Evolutionary conservation across 192 early-diverging fungal genomes (phyloP), one percentile per base, ranked within the genome.

Genomic region (Jimgerdemannia flammicorona): DNA sequence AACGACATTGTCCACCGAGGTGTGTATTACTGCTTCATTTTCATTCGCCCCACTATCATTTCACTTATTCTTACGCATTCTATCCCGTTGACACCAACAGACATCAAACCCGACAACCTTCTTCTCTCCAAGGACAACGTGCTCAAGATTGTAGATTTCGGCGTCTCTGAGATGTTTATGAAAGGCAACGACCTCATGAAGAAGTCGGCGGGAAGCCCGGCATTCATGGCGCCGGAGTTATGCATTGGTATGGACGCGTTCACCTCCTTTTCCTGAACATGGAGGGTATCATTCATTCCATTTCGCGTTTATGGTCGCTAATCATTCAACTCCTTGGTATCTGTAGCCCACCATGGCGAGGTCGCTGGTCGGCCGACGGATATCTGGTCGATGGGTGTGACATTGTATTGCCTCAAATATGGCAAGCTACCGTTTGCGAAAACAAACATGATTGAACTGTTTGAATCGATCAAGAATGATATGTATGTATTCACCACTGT

Each of bases 101-200:
- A 94, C 74, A 93, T 95, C 79, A 93, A 98, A 83, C 96, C 96
- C 9, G 98, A 99, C 74, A 99, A 99, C 75, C 78, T 99, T 69
- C 84, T 99, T 29, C 77, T 96, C 44, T 92, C 94, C 4, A 83
- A 79, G 10, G 91, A 96, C 71, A 87, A 88, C 44, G 84, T 87
- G 11, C 79, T 99, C 29, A 99, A 98, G 75, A 94, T 99, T 77
- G 95, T 96, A 0, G 98, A 99, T 84, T 99, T 99, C 84, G 98
- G 98, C 72, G 96, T 98, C 3, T 95, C 95, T 10, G 96, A 97
- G 64, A 96, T 96, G 73, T 93, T 99, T 75, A 79, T 87, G 43
- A 89, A 90, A 59, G 91, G 90, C 11, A 87, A 91, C 63, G 95
- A 96, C 73, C 83, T 80, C 70, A 73, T 87, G 44, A 90, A 89